phyloP scores from a whole-genome alignment of 345 rosid species.

The Eucalyptus paniculata region DNA sequence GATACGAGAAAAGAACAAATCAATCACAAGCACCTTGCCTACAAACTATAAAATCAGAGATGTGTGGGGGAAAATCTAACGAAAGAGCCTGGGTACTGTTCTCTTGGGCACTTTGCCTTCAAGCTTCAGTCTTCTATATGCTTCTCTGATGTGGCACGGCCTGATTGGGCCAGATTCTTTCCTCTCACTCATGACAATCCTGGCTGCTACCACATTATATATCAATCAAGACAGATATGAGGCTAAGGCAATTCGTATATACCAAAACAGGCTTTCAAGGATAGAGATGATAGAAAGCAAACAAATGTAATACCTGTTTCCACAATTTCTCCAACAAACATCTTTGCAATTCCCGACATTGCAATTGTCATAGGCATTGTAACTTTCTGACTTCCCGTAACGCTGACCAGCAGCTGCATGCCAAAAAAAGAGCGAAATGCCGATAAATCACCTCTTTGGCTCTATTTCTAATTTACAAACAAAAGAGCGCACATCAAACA shows the following conservation, averaged over 20 bases:
- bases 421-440: neutral
- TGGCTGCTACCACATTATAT: slow-evolving; percentile 30
- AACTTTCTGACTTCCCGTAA: slow-evolving; percentile 80
- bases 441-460: neutral
- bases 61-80: slow-evolving; percentile 8
- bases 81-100: slow-evolving; percentile 87
- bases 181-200: slow-evolving; percentile 85
- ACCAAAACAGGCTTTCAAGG: neutral
- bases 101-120: slow-evolving; percentile 85
- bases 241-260: neutral
- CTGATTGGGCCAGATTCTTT: slow-evolving; percentile 89
- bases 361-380: slow-evolving; percentile 73
- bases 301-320: slow-evolving; percentile 52
- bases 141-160: slow-evolving; percentile 94
- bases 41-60: neutral
- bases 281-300: neutral
- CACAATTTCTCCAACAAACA: slow-evolving; percentile 99
- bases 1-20: neutral
- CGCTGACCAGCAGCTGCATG: slow-evolving; percentile 61
- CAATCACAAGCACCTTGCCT: neutral
- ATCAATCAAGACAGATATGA: neutral
- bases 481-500: neutral
- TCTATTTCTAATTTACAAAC: neutral
- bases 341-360: slow-evolving; percentile 86
- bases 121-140: slow-evolving; percentile 73